These are phyloP conservation scores for Lactarius tabidus DNA, from an alignment of 768 basidiomycete species.

Conservation along the genomic window DNA sequence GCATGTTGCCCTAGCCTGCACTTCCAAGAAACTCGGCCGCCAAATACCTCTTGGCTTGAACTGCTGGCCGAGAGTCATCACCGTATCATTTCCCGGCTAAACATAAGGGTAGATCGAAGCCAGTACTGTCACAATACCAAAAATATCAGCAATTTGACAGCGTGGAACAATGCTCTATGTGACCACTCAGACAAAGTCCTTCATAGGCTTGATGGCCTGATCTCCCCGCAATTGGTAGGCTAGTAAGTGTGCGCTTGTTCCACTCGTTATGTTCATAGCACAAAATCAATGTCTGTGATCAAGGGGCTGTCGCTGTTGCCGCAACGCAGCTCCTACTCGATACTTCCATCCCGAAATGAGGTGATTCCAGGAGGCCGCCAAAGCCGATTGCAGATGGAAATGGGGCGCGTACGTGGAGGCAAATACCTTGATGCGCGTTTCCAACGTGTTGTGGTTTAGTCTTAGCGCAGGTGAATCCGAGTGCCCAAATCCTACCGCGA, in stretches of 20 bases:
- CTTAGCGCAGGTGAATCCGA: neutral
- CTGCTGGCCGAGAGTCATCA: neutral
- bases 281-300: neutral
- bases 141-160: neutral
- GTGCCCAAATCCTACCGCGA: neutral
- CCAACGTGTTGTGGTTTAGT: neutral
- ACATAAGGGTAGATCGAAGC: neutral
- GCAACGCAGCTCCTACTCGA: neutral
- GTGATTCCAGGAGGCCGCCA: conserved; percentile 37
- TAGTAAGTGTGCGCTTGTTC: neutral
- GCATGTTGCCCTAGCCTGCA: neutral
- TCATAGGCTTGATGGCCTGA: neutral
- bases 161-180: neutral
- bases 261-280: neutral
- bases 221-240: neutral
- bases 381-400: conserved; percentile 21
- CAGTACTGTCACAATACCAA: neutral
- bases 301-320: neutral
- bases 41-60: neutral
- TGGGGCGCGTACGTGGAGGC: neutral
- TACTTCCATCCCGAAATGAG: conserved; percentile 59
- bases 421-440: neutral
- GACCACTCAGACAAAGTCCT: neutral
- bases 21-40: neutral
- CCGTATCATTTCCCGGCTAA: neutral